Evolutionary conservation across 495 filamentous ascomycete species (phyloP), one percentile per base, ranked within the genome.

Genomic region (Oleoguttula mirabilis): DNA sequence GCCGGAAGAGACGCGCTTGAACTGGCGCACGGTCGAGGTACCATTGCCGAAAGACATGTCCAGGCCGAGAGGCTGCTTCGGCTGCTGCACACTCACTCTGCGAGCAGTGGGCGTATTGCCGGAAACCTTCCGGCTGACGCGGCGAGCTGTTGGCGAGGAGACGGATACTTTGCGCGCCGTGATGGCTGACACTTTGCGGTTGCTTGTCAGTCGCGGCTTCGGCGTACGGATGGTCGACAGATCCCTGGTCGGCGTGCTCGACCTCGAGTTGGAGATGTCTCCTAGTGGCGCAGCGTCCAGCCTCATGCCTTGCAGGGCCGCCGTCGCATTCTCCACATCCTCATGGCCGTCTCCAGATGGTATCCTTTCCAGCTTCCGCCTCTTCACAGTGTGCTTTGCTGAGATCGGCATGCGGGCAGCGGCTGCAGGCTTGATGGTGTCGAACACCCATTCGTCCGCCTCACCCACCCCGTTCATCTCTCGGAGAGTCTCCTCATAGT

Each of bases 391-490:
- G 32, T 56, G 48, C 46, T 59, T 69, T 32, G 56, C 60, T 20
- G 56, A 60, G 10, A 15, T 28, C n/a, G 16, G 11, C 5, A 50
- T 39, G 24, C 53, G 32, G 14, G 49, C 32, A 16, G 54, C 58
- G 11, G 47, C 21, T n/a, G 30, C 12, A 4, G 50, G 52, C 57
- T 82, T 88, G 51, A 99, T 75, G 0, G 90, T 99, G 54, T 95
- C 90, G 55, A 99, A 99, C n/a, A 95, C 79, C 90, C 90, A 99
- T 39, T 84, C 84, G 51, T 94, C 87, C 14, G 80, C 69, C 55
- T 68, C 77, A 41, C 39, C 28, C n/a, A 41, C 35, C 20, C 43
- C 15, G 41, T 39, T 41, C 45, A 43, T 50, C 27, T 48, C 73
- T 62, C 60, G 73, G 65, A 92, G 66, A 19, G 84, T 92, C 67